Percentiles rank a stretch among this genome's conserved stretches.
phyloP scores from a whole-genome alignment of 495 filamentous ascomycete genomes.

The Acidomyces sp. region DNA sequence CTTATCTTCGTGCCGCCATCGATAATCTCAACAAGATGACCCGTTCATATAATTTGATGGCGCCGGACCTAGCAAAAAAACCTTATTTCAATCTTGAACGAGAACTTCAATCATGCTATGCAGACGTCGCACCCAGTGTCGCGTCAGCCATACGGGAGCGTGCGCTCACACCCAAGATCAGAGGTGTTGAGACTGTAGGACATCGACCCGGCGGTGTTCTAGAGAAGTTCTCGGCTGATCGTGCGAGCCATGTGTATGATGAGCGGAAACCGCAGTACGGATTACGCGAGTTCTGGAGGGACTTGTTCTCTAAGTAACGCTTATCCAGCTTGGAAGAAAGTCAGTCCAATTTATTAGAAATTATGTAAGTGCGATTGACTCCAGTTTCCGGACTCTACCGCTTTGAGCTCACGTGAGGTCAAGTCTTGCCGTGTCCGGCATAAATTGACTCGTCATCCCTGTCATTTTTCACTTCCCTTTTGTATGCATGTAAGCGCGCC shows the following conservation, averaged over 20 bases:
- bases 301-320: slow-evolving; percentile 49
- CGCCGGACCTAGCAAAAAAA: slow-evolving; percentile 82
- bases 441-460: no score
- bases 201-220: slow-evolving; percentile 34
- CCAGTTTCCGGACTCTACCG: no score
- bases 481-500: no score
- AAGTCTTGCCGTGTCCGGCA: no score
- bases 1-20: slow-evolving; percentile 70
- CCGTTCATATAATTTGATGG: slow-evolving; percentile 88
- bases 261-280: slow-evolving; percentile 64
- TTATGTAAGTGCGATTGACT: no score
- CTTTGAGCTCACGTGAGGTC: no score
- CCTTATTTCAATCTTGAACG: slow-evolving; percentile 78
- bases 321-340: no score
- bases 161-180: slow-evolving; percentile 41
- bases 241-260: slow-evolving; percentile 52
- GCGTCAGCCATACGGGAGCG: slow-evolving; percentile 57
- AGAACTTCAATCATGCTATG: slow-evolving; percentile 68
- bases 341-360: no score
- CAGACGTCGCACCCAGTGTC: slow-evolving; percentile 68
- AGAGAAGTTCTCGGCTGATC: slow-evolving; percentile 39
- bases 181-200: slow-evolving; percentile 26
- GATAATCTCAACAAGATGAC: slow-evolving; percentile 65
- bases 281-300: slow-evolving; percentile 74
- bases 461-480: no score